Conservation (phyloP, 306 rosid genomes). For the Trifolium fragiferum region DNA sequence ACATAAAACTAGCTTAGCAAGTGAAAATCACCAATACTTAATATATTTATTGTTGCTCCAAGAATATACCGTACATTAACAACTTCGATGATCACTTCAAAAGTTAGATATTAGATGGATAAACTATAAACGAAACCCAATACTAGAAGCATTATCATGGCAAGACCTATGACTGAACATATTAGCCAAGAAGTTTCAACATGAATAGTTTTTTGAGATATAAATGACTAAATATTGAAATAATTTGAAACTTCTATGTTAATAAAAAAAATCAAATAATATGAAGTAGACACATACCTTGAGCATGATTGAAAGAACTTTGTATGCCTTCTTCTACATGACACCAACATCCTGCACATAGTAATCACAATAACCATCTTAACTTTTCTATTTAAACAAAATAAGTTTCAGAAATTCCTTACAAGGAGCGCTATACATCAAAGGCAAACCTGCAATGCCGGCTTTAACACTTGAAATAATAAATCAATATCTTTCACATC, state of each 20-base stretch:
- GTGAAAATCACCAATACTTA: too few species aligned
- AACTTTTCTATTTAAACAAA: slow-evolving; percentile 9
- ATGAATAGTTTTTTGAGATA: slow-evolving; percentile 1
- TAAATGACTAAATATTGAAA: not conserved
- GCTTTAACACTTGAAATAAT: slow-evolving; percentile 68
- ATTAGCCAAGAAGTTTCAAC: slow-evolving; percentile 2
- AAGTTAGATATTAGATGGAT: too few species aligned
- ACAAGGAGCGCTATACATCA: slow-evolving; percentile 14
- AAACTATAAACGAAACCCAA: too few species aligned
- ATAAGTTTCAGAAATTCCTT: not conserved
- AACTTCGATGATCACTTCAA: too few species aligned
- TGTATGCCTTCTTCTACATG: slow-evolving; percentile 96
- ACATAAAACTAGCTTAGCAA: too few species aligned
- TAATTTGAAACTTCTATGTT: not conserved
- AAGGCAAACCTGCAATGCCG: slow-evolving; percentile 71
- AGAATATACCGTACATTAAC: too few species aligned
- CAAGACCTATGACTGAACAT: slow-evolving; percentile 14
- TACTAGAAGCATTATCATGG: too few species aligned
- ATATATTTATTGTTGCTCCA: too few species aligned
- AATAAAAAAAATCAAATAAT: slow-evolving; percentile 38
- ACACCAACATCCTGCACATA: slow-evolving; percentile 76
- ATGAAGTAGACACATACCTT: slow-evolving; percentile 56
- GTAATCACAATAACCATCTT: slow-evolving; percentile 31
- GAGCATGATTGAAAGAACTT: slow-evolving; percentile 78
- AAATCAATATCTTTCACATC: slow-evolving; percentile 53